Conservation (phyloP, 768 basidiomycete genomes). For the Saitozyma podzolica region DNA sequence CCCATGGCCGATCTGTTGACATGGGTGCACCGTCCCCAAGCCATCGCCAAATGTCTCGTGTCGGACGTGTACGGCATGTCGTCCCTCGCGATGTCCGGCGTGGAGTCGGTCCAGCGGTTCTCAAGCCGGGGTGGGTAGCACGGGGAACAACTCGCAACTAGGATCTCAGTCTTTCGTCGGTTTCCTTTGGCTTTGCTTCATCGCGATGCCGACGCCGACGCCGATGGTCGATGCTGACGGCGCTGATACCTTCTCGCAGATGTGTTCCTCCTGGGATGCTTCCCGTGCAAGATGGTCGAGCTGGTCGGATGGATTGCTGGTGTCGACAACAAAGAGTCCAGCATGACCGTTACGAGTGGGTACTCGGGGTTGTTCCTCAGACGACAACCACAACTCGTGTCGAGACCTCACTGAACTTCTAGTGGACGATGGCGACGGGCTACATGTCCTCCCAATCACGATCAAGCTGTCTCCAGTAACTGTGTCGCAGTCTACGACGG, state of each 20-base stretch:
- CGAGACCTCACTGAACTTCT: background rate
- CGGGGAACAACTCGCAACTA: background rate
- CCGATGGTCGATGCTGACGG: too few species aligned
- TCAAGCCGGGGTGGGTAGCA: background rate
- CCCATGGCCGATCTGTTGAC: constrained; percentile 17
- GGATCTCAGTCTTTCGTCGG: background rate
- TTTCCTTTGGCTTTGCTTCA: background rate
- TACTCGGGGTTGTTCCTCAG: background rate
- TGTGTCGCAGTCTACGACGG: background rate
- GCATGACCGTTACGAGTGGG: constrained; percentile 32
- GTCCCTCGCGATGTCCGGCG: constrained; percentile 6
- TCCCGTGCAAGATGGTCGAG: constrained; percentile 42
- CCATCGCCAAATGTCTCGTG: constrained; percentile 36
- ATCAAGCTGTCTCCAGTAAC: constrained; percentile 15
- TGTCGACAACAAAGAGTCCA: constrained; percentile 35
- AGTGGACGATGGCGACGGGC: constrained; percentile 48
- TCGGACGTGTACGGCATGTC: constrained; percentile 36
- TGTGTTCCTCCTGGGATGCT: constrained; percentile 35
- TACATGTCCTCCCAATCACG: constrained; percentile 24
- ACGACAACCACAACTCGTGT: too few species aligned
- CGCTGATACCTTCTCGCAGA: constrained; percentile 16
- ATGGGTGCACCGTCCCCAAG: constrained; percentile 41
- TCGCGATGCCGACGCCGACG: background rate
- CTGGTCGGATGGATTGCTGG: constrained; percentile 44
- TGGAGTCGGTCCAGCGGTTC: background rate